Evolutionary conservation across 768 basidiomycete species (phyloP).

Genomic region (Infundibulicybe gibba): DNA sequence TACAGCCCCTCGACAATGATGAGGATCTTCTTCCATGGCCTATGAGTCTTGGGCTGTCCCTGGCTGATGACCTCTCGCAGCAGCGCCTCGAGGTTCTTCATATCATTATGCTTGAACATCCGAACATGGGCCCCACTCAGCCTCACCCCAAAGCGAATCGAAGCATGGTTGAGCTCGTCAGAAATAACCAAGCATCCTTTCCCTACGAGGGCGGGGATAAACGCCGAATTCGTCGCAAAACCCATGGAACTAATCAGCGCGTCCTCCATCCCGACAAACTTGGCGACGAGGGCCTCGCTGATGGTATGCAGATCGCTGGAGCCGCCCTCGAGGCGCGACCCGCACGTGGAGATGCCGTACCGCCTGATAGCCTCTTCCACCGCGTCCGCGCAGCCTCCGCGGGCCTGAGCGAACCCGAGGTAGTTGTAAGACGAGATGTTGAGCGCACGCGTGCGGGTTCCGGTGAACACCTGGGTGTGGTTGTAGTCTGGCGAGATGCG

Average conservation of each 20-base stretch:
- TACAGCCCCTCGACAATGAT: constrained; percentile 94
- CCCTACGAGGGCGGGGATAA: constrained; percentile 84
- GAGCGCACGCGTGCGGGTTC: constrained; percentile 79
- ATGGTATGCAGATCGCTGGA: constrained; percentile 78
- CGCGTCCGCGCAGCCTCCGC: constrained; percentile 92
- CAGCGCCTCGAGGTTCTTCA: constrained; percentile 74
- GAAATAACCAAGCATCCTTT: constrained; percentile 96
- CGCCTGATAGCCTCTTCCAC: constrained; percentile 80
- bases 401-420: constrained; percentile 94
- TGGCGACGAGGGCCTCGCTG: constrained; percentile 83
- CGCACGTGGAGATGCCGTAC: constrained; percentile 79
- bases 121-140: constrained; percentile 85
- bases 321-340: constrained; percentile 81
- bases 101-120: constrained; percentile 97
- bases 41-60: constrained; percentile 94
- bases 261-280: constrained; percentile 89
- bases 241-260: constrained; percentile 92
- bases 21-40: constrained; percentile 99
- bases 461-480: constrained; percentile 71
- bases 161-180: constrained; percentile 95
- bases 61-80: constrained; percentile 92
- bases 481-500: constrained; percentile 82
- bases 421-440: constrained; percentile 99
- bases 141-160: constrained; percentile 89
- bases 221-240: constrained; percentile 93